Percentiles rank a stretch among this genome's conserved stretches.
These are phyloP conservation scores for Cercospora sp. DNA, from an alignment of 2,329 filamentous ascomycete genomes.

Conservation along the genomic window DNA sequence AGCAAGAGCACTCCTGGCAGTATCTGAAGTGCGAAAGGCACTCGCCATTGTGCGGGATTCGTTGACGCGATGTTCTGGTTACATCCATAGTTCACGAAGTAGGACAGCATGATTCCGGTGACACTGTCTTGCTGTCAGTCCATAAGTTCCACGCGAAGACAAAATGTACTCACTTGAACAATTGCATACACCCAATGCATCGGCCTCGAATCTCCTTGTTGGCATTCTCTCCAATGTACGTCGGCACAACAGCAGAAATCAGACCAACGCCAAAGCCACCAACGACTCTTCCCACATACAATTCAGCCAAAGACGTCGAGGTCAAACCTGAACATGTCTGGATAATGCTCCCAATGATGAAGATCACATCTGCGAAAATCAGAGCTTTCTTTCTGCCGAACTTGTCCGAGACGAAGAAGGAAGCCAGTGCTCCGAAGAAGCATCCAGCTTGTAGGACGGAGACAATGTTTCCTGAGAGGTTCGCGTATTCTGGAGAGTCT, in stretches of 20 bases:
- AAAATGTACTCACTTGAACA: slow-evolving; percentile 31
- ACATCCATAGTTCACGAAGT: slow-evolving; percentile 57
- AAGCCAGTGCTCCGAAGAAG: slow-evolving; percentile 47
- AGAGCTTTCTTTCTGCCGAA: slow-evolving; percentile 45
- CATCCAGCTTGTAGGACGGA: slow-evolving; percentile 48
- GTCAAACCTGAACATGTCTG: slow-evolving; percentile 43
- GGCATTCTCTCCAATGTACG: slow-evolving; percentile 49
- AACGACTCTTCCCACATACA: slow-evolving; percentile 47
- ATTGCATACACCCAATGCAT: slow-evolving; percentile 36
- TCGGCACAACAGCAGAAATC: slow-evolving; percentile 47
- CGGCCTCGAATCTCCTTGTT: slow-evolving; percentile 41
- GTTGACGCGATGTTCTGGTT: slow-evolving; percentile 45
- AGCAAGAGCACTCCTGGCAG: slow-evolving; percentile 54
- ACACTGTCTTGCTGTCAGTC: slow-evolving; percentile 38
- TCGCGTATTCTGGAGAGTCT: slow-evolving; percentile 39
- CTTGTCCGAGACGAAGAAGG: slow-evolving; percentile 46
- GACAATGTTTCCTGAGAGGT: slow-evolving; percentile 48
- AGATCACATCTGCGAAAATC: slow-evolving; percentile 46
- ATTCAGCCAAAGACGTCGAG: slow-evolving; percentile 38
- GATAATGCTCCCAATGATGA: slow-evolving; percentile 45
- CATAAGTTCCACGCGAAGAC: too few relatives aligned
- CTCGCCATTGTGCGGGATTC: slow-evolving; percentile 54
- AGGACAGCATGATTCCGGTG: slow-evolving; percentile 51
- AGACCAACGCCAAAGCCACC: slow-evolving; percentile 49
- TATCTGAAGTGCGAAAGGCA: slow-evolving; percentile 56